Evolutionary conservation across 352 stramenopile genomes (phyloP).

Genomic region (Elongisporangium undulatum): DNA sequence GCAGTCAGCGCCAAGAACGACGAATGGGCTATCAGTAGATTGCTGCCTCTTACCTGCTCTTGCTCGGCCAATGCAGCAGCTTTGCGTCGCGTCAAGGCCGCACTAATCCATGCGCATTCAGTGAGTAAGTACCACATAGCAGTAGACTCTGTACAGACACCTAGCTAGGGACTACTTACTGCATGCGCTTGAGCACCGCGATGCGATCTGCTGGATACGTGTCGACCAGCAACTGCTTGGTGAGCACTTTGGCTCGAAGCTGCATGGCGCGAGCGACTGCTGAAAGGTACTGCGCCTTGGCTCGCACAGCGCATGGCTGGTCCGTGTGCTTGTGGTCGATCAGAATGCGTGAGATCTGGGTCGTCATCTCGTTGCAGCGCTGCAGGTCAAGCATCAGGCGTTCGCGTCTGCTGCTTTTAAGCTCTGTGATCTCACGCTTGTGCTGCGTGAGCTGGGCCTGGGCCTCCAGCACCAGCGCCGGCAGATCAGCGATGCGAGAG

Average conservation of each 20-base stretch:
- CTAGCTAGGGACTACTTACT: conserved; percentile 21
- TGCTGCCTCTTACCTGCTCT: conserved; percentile 10
- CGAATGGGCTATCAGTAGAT: no score
- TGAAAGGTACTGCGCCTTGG: conserved; percentile 25
- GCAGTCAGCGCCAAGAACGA: background rate
- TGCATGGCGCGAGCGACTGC: conserved; percentile 20
- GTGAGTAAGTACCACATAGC: background rate
- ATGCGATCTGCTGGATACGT: conserved; percentile 22
- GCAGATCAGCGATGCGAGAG: conserved; percentile 23
- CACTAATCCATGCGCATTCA: background rate
- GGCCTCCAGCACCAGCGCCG: conserved; percentile 26
- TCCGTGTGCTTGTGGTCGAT: conserved; percentile 29
- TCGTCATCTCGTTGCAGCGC: conserved; percentile 18
- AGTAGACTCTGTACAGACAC: background rate
- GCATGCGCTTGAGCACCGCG: conserved; percentile 10
- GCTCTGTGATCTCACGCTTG: conserved; percentile 3
- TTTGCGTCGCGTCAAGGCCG: conserved; percentile 19
- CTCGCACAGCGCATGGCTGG: conserved; percentile 19
- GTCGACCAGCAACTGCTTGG: conserved; percentile 23
- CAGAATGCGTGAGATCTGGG: conserved; percentile 13
- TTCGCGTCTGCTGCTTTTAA: conserved; percentile 6
- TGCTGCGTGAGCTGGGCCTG: conserved; percentile 16
- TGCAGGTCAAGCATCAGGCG: conserved; percentile 17
- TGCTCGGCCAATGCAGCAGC: conserved; percentile 14
- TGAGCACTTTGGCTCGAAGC: conserved; percentile 21